These are phyloP conservation scores for Miscanthus sacchariflorus DNA, from an alignment of 202 grass and related monocot genomes.

Conservation along the genomic window DNA sequence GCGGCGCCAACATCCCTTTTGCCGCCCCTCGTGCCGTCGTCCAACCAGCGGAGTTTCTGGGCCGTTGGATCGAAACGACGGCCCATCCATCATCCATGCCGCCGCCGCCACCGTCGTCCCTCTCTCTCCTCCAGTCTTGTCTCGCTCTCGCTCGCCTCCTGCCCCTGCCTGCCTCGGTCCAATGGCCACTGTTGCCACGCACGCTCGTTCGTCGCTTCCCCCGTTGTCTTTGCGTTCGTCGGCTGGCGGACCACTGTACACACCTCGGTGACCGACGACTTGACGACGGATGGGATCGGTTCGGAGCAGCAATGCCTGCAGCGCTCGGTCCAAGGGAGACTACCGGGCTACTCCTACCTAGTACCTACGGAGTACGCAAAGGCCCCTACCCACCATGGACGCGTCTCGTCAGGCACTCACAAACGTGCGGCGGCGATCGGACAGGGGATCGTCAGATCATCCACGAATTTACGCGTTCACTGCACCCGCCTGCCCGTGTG, in stretches of 20 bases:
- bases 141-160: neutral
- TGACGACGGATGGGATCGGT: no score
- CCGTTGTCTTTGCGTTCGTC: neutral
- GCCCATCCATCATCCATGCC: neutral
- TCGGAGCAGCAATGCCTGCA: neutral
- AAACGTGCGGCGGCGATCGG: slow-evolving; percentile 42
- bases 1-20: neutral
- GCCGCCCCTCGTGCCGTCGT: neutral
- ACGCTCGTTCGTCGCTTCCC: slow-evolving; percentile 1
- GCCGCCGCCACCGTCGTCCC: neutral
- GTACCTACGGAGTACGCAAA: no score
- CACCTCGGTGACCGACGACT: no score
- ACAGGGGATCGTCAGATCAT: slow-evolving; percentile 38
- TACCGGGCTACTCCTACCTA: no score
- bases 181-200: neutral
- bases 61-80: neutral
- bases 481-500: no score
- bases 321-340: neutral
- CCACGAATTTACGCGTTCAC: neutral
- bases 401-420: slow-evolving; percentile 43
- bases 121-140: neutral
- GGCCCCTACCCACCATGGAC: slow-evolving; percentile 23
- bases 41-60: no score
- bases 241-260: no score
- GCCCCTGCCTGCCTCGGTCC: no score